Conservation (phyloP, 305 asterid genomes). For the Fraxinus latifolia region DNA sequence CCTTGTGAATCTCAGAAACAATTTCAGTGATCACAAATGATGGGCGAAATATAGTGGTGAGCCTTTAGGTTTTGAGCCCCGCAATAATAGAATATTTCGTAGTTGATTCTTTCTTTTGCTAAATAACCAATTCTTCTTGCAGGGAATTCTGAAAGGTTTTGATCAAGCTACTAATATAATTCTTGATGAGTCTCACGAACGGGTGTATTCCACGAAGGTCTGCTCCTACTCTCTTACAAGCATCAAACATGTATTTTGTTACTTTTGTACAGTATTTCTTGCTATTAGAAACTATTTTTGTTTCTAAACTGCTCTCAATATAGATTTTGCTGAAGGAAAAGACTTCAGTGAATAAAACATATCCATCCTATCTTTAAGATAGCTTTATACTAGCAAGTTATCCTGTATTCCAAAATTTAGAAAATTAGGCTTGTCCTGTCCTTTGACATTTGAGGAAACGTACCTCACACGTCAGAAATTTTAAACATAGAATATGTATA, state of each 20-base stretch:
- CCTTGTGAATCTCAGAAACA: constrained; percentile 48
- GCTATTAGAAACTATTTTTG: neutral
- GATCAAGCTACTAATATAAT: constrained; percentile 92
- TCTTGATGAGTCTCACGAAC: constrained; percentile 96
- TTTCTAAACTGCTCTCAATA: neutral
- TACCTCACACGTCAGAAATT: neutral
- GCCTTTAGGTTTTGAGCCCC: constrained; percentile 23
- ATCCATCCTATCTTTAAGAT: neutral
- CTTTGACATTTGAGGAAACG: neutral
- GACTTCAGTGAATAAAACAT: neutral
- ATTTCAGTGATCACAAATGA: constrained; percentile 90
- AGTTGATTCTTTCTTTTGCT: constrained; percentile 16
- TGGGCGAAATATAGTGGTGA: constrained; percentile 92
- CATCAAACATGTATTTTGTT: neutral
- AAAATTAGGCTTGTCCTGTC: neutral
- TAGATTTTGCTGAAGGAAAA: neutral
- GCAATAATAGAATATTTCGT: neutral
- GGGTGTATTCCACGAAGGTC: constrained; percentile 97
- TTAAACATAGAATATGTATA: neutral
- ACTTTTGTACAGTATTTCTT: neutral
- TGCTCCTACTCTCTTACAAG: constrained; percentile 12
- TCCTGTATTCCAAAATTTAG: neutral
- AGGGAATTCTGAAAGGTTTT: constrained; percentile 85
- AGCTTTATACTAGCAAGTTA: neutral
- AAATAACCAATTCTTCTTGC: constrained; percentile 23